Conservation (phyloP, 495 filamentous ascomycete genomes). For the Daldinia decipiens region DNA sequence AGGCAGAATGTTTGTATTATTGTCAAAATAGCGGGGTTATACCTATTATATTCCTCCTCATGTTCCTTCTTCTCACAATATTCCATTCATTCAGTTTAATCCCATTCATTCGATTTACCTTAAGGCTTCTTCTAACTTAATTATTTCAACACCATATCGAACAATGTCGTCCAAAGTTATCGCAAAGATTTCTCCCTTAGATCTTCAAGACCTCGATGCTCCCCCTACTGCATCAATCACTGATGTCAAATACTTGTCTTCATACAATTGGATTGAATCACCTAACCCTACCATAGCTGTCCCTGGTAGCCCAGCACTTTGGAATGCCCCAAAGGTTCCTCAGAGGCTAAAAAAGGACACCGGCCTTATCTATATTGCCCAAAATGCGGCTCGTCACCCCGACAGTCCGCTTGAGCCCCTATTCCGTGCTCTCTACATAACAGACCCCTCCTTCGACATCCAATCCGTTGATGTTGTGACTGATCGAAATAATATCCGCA, state of each 20-base stretch:
- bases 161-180: conserved; percentile 3
- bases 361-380: conserved; percentile 54
- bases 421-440: conserved; percentile 59
- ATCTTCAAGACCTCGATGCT: conserved; percentile 36
- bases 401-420: conserved; percentile 60
- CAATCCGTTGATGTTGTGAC: conserved; percentile 57
- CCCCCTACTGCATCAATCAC: conserved; percentile 48
- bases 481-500: conserved; percentile 65
- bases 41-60: no score
- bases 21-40: background rate
- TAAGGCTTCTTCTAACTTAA: background rate
- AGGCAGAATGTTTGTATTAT: background rate
- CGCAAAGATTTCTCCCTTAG: conserved; percentile 32
- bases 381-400: conserved; percentile 58
- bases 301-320: conserved; percentile 55
- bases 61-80: background rate
- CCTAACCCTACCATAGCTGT: conserved; percentile 53
- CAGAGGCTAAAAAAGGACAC: conserved; percentile 49
- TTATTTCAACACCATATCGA: background rate
- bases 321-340: conserved; percentile 47
- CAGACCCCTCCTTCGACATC: conserved; percentile 58
- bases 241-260: conserved; percentile 56
- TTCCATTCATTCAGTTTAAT: background rate
- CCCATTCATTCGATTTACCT: background rate
- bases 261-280: conserved; percentile 62